Base-by-base conservation (phyloP, 148 eudicot species). In the Amaranthus palmeri region DNA sequence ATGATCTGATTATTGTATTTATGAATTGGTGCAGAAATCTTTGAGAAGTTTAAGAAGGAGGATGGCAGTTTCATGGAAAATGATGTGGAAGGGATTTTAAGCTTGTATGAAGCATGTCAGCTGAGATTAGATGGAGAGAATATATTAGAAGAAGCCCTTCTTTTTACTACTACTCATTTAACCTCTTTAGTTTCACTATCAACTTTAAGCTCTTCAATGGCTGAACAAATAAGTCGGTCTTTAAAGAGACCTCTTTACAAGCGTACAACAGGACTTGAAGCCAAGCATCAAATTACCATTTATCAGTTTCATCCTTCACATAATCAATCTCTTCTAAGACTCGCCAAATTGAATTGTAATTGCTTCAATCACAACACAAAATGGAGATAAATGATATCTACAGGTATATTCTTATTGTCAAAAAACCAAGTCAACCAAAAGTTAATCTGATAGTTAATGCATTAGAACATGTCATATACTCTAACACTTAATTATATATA, bases 281-380 rank as follows among this genome's bases (percentile, higher is more conserved):
- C 87, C 5, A 80, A 79, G 65, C 72, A 69, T n/a, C 78, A 76
- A 36, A 82, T 88, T 0, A 45, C 84, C 1, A 25, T 81, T 58
- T 86, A 81, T 17, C 74, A 80, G 12, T 11, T 75, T n/a, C 68
- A 74, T 5, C 73, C 79, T 52, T 57, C 62, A 7, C 81, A 74
- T 56, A 49, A 75, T 66, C 7, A 70, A 44, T 11, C 5, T 3
- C 18, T 87, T 7, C 72, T 87, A 10, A 61, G 5, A 41, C 78
- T 88, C 8, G 83, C 87, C 5, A 85, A 85, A 48, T 51, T 78
- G 15, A 86, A 85, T 67, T 88, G 85, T 68, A 83, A 84, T 71
- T 73, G 36, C 57, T 85, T 54, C 89, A 88, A 60, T 48, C 62
- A 5, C 4, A 74, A 51, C 84, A 85, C 71, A 72, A 70, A 15